Evolutionary conservation across 768 basidiomycete genomes (phyloP).

Genomic region (Fomitopsis pulvina): DNA sequence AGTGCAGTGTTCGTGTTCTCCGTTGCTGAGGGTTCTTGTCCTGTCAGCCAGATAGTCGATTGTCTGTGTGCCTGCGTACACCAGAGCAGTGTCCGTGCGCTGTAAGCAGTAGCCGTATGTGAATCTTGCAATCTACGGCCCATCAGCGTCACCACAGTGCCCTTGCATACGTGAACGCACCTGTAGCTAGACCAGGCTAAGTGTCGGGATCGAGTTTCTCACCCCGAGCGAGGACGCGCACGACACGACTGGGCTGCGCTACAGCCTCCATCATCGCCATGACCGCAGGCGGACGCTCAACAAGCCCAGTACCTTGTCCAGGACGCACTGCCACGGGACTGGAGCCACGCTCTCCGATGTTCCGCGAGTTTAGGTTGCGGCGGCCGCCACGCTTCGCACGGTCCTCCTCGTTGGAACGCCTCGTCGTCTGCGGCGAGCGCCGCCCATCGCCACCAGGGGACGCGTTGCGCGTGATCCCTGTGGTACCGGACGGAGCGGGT

Average conservation of each 20-base stretch:
- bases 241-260: conserved; percentile 65
- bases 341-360: conserved; percentile 8
- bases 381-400: conserved; percentile 19
- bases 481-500: conserved; percentile 22
- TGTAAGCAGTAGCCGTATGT: not conserved
- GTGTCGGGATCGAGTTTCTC: conserved; percentile 65
- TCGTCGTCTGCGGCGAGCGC: conserved; percentile 15
- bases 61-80: not conserved
- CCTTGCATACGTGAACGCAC: too few species aligned
- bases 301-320: conserved; percentile 34
- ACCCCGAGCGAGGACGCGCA: conserved; percentile 75
- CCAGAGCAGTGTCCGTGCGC: not conserved
- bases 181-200: not conserved
- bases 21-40: too few species aligned
- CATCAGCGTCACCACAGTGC: too few species aligned
- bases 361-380: conserved; percentile 15
- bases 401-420: conserved; percentile 25
- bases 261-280: conserved; percentile 80
- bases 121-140: not conserved
- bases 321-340: conserved; percentile 8
- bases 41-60: too few species aligned
- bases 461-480: not conserved
- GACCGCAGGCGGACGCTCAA: conserved; percentile 73
- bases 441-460: conserved; percentile 7
- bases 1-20: too few species aligned